Percentiles rank a stretch among this genome's conserved stretches.
Conservation (phyloP, 345 rosid genomes). For the Eucalyptus shirleyi region DNA sequence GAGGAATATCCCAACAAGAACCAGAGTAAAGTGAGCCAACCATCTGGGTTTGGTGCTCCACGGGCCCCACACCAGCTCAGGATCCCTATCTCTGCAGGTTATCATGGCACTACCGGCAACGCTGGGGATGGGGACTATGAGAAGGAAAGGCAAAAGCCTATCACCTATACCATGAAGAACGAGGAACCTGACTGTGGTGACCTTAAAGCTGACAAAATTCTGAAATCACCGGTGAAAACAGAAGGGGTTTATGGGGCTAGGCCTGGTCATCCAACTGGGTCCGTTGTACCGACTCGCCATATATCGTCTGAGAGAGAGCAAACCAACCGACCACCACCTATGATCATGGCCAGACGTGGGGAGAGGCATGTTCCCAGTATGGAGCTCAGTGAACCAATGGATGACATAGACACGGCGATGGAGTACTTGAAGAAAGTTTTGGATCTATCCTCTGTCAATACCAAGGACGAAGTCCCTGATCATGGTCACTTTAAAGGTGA, state of each 20-base stretch:
- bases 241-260: neutral
- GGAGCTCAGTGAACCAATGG: slow-evolving; percentile 14
- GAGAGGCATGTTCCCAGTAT: neutral
- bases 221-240: neutral
- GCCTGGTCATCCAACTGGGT: neutral
- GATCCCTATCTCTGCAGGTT: neutral
- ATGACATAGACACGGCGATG: slow-evolving; percentile 6
- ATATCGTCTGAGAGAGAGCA: neutral
- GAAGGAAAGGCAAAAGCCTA: neutral
- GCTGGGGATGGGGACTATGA: neutral
- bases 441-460: neutral
- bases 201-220: neutral
- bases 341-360: neutral
- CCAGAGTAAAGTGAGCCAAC: neutral
- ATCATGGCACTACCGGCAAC: neutral
- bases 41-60: neutral
- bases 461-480: neutral
- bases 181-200: neutral
- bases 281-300: neutral
- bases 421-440: slow-evolving; percentile 2
- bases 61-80: neutral
- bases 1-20: neutral
- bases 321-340: neutral
- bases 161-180: neutral
- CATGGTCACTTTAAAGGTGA: neutral